Percentiles rank a stretch among this genome's conserved stretches.
phyloP scores from a whole-genome alignment of 169 alveolate species.

The Pseudocohnilembus persalinus region DNA sequence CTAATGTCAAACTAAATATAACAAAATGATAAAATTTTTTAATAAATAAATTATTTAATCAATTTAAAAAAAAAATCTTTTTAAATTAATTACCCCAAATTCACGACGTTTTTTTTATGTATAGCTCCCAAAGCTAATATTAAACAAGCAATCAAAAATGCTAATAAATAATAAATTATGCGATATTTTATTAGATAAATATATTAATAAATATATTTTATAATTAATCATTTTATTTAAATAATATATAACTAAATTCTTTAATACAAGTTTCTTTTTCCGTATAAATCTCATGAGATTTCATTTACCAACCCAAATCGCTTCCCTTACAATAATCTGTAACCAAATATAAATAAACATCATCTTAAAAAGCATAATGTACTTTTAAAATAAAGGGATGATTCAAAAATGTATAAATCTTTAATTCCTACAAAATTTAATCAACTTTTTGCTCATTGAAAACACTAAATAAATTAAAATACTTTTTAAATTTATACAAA shows the following conservation, averaged over 20 bases:
- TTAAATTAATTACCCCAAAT: background rate
- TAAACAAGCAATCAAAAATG: background rate
- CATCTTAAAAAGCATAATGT: background rate
- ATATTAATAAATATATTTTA: no score
- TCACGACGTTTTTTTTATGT: background rate
- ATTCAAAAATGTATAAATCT: background rate
- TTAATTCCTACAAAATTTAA: background rate
- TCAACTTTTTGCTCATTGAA: background rate
- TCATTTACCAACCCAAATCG: background rate
- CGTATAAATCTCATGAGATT: background rate
- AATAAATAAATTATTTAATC: no score
- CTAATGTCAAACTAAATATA: slow-evolving; percentile 1
- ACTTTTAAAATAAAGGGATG: background rate
- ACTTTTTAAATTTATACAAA: no score
- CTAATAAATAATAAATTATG: no score
- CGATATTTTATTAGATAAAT: background rate
- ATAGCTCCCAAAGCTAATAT: background rate
- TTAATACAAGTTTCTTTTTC: background rate
- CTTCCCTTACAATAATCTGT: background rate
- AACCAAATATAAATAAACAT: background rate
- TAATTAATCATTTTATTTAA: no score
- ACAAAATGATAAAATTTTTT: background rate
- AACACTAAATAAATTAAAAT: no score
- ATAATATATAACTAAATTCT: no score
- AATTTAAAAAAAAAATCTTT: no score